Base-by-base conservation (phyloP, 2,329 filamentous ascomycete species). In the Sporothrix brunneoviolacea region DNA sequence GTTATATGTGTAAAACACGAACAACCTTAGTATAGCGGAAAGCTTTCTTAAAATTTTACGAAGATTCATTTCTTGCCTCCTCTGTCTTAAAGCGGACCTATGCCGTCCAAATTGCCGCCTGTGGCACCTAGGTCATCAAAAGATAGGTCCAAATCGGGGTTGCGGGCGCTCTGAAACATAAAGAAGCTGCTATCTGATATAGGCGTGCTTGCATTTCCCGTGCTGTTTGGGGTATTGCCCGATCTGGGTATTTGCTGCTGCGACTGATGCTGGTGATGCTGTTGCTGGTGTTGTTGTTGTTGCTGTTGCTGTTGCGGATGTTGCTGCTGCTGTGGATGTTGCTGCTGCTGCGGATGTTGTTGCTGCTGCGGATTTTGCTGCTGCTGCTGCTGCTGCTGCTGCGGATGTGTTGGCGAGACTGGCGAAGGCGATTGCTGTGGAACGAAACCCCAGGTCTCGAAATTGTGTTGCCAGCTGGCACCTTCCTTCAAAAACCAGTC, bases 401-500 rank as follows among this genome's bases (percentile, higher is more conserved):
- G 21, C 7, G 37, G 36, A 30, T 50, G 42, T 9, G 39, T 18
- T 7, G 49, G 49, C 18, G 42, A 42, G 18, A 28, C 22, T 6
- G 43, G 33, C 13, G 12, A 12, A 4, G 44, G 44, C 18, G 32
- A 38, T 4, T 38, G 44, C 33, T 51, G 52, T n/a, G 33, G 48
- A 2, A 18, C 62, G 48, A 72, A 61, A 30, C 70, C 72, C 77
- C 77, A 81, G 3, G 69, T 64, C 49, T 78, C 71, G 58, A 80
- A 81, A 53, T 77, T 73, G 49, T 79, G 75, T 52, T 80, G 76
- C 76, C 77, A 80, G 53, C 70, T 75, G 22, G 74, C 76, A 16
- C 77, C 72, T 53, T 81, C 78, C 48, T 71, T 78, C 18, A 81
- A 62, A 57, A 79, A 77, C 75, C 76, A 82, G 35, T 80, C 75